phyloP scores from a whole-genome alignment of 2,329 filamentous ascomycete genomes.

The Paraphaeosphaeria minitans region DNA sequence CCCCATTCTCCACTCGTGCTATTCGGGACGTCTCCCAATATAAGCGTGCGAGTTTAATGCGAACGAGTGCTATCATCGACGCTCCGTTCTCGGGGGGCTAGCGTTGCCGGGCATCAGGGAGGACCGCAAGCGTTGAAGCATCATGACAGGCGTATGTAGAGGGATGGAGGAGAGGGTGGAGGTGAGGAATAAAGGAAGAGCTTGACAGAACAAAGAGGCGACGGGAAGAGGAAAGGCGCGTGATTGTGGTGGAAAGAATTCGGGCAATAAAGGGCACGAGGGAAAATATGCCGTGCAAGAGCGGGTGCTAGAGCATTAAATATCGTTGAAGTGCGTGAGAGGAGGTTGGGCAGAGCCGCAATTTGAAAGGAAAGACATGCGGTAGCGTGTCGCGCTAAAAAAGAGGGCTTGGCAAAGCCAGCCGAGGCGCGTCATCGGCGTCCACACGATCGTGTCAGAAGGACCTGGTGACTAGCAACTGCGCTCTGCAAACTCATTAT shows the following conservation, averaged over 20 bases:
- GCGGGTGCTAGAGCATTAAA: neutral
- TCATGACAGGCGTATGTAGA: too few species aligned
- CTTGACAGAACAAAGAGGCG: too few species aligned
- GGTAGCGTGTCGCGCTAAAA: slow-evolving; percentile 1
- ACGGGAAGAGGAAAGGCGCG: too few species aligned
- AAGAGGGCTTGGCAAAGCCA: neutral
- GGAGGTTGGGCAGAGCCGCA: slow-evolving; percentile 7
- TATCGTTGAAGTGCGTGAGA: neutral
- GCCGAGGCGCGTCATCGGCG: slow-evolving; percentile 10
- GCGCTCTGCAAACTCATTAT: neutral
- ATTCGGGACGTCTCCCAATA: slow-evolving; percentile 2
- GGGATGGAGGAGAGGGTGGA: too few species aligned
- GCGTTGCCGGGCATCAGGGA: too few species aligned
- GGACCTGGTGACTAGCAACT: neutral
- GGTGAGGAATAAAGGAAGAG: neutral
- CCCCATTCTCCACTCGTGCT: neutral
- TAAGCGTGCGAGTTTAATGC: neutral
- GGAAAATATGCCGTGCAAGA: neutral
- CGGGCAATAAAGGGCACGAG: neutral
- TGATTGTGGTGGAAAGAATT: neutral
- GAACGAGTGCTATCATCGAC: neutral
- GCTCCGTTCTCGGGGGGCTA: too few species aligned
- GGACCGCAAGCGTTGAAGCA: too few species aligned
- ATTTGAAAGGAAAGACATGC: neutral
- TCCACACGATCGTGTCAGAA: neutral